Conservation (phyloP, 306 rosid genomes). For the Dryas alaskensis region DNA sequence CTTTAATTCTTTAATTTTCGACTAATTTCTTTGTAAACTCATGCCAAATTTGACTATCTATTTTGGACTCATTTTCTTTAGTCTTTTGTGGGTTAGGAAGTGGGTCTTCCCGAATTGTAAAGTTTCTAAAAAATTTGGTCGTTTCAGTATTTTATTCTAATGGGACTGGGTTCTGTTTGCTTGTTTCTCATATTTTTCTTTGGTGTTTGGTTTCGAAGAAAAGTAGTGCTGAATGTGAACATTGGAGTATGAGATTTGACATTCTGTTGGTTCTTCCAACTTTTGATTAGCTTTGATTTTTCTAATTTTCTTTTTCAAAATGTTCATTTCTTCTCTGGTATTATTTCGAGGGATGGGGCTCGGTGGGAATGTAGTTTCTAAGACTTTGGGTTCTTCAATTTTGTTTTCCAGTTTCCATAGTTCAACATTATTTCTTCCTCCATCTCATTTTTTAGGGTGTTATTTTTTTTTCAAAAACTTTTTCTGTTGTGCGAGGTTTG, state of each 20-base stretch:
- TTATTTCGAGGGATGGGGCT: not conserved
- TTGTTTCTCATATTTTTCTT: not conserved
- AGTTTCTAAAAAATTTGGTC: not conserved
- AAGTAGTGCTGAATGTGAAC: not conserved
- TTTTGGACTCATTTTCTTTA: not conserved
- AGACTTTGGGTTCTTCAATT: not conserved
- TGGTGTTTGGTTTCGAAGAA: not conserved
- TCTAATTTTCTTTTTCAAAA: not conserved
- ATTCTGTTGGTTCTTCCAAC: not conserved
- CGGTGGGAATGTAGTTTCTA: not conserved
- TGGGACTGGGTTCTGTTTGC: not conserved
- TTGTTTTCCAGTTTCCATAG: not conserved
- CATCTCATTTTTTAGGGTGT: not conserved
- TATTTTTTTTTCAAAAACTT: no score
- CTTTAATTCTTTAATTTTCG: not conserved
- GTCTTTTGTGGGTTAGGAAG: not conserved
- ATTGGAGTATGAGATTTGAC: not conserved
- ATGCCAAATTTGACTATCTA: not conserved
- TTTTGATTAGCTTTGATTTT: not conserved
- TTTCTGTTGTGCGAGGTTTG: not conserved
- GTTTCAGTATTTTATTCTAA: not conserved
- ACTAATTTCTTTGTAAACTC: not conserved
- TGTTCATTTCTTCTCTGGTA: constrained; percentile 4
- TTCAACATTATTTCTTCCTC: not conserved
- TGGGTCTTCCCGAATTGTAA: constrained; percentile 16